phyloP scores from a whole-genome alignment of 2,329 filamentous ascomycete species.

The Xylaria digitata region DNA sequence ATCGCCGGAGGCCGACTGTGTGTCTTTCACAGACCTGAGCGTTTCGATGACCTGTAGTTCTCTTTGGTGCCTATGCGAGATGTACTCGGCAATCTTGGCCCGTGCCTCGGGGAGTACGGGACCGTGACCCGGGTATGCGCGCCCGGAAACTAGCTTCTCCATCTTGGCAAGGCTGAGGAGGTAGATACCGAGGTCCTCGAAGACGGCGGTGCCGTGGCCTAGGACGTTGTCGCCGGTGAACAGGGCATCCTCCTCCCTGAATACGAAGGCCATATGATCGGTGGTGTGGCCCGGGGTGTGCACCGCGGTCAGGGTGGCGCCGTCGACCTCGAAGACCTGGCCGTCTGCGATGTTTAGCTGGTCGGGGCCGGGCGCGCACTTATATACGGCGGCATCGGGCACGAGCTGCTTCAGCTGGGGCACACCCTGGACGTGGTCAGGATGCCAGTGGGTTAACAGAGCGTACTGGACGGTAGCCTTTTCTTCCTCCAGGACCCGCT shows the following conservation, averaged over 20 bases:
- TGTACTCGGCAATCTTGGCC: constrained; percentile 82
- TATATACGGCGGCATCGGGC: constrained; percentile 73
- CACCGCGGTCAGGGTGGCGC: constrained; percentile 51
- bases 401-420: constrained; percentile 72
- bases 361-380: constrained; percentile 66
- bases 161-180: constrained; percentile 76
- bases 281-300: constrained; percentile 75
- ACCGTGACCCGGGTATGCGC: constrained; percentile 90
- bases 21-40: constrained; percentile 58
- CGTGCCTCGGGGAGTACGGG: constrained; percentile 78
- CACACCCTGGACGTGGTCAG: constrained; percentile 84
- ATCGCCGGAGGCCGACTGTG: constrained; percentile 37
- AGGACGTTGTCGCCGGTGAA: constrained; percentile 92
- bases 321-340: constrained; percentile 63
- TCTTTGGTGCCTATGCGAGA: constrained; percentile 80
- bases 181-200: constrained; percentile 79
- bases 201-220: constrained; percentile 86
- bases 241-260: constrained; percentile 83
- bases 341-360: constrained; percentile 68
- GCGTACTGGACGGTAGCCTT: constrained; percentile 74
- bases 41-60: constrained; percentile 81
- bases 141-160: constrained; percentile 71
- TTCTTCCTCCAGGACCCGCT: constrained; percentile 72
- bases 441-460: constrained; percentile 92
- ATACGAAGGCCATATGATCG: constrained; percentile 83